Percentiles rank a stretch among this genome's conserved stretches.
Evolutionary conservation across 352 stramenopile species (phyloP).

Genomic region (Pelagophyceae sp.): DNA sequence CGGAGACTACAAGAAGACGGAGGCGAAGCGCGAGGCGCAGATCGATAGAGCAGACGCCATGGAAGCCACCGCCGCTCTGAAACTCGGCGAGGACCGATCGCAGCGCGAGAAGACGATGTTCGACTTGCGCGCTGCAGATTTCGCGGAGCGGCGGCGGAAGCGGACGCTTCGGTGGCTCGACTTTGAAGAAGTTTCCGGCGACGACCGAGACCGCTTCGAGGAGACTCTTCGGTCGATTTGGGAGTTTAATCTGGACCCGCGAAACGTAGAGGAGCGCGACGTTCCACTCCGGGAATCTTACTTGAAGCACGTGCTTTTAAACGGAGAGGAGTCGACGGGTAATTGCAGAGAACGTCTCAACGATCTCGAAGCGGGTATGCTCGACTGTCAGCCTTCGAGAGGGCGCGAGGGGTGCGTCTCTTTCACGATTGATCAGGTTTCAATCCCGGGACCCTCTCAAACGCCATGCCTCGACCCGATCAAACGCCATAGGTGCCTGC

Average conservation of each 20-base stretch:
- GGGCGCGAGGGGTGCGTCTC: neutral
- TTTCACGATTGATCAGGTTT: no score
- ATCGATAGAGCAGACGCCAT: neutral
- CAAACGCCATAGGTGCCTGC: no score
- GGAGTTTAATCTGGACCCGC: neutral
- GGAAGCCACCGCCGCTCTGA: no score
- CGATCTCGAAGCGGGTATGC: neutral
- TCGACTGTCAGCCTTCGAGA: neutral
- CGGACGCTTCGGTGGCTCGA: conserved; percentile 21
- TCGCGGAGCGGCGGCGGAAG: conserved; percentile 20
- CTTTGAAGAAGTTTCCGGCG: conserved; percentile 9
- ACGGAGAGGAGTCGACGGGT: neutral
- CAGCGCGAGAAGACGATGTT: no score
- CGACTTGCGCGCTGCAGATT: conserved; percentile 18
- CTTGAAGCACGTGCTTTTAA: neutral
- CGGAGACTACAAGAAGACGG: neutral
- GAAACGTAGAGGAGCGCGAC: neutral
- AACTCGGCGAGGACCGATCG: no score
- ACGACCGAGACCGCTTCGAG: neutral
- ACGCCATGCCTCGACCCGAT: no score
- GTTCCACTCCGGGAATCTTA: neutral
- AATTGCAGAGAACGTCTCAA: neutral
- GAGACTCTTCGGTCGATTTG: neutral
- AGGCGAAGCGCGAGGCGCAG: neutral
- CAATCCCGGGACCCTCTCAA: no score